phyloP scores from a whole-genome alignment of 805 yeast species.

The Yarrowia keelungensis region DNA sequence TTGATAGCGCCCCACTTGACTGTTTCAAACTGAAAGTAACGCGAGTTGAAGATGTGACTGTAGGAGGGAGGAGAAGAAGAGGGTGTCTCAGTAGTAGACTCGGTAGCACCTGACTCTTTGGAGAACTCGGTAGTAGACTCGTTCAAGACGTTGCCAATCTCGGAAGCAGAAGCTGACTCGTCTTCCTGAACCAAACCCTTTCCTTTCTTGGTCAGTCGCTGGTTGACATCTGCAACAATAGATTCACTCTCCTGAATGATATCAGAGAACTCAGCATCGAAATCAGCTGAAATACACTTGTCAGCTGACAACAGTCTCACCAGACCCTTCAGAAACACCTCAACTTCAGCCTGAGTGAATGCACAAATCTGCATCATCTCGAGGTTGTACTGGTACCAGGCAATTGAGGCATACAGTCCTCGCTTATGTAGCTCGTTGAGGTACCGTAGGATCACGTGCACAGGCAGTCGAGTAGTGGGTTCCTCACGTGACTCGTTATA shows the following conservation, averaged over 20 bases:
- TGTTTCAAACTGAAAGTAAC: constrained; percentile 25
- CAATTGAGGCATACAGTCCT: neutral
- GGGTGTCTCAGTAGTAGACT: neutral
- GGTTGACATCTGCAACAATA: neutral
- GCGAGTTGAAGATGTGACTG: neutral
- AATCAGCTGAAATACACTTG: neutral
- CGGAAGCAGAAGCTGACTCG: neutral
- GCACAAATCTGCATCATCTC: constrained; percentile 27
- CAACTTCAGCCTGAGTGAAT: constrained; percentile 5
- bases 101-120: neutral
- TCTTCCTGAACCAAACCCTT: neutral
- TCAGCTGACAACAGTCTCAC: neutral
- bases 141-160: neutral
- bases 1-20: constrained; percentile 30
- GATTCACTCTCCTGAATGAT: neutral
- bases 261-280: constrained; percentile 3
- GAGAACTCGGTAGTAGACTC: neutral
- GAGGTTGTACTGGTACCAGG: constrained; percentile 18
- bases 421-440: constrained; percentile 9
- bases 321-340: neutral
- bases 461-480: neutral
- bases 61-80: neutral
- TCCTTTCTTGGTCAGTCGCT: neutral
- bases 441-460: constrained; percentile 1
- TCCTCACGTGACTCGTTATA: constrained; percentile 8